These are phyloP conservation scores for Fusarium anthophilum DNA, from an alignment of 2,329 filamentous ascomycete genomes.

Conservation along the genomic window DNA sequence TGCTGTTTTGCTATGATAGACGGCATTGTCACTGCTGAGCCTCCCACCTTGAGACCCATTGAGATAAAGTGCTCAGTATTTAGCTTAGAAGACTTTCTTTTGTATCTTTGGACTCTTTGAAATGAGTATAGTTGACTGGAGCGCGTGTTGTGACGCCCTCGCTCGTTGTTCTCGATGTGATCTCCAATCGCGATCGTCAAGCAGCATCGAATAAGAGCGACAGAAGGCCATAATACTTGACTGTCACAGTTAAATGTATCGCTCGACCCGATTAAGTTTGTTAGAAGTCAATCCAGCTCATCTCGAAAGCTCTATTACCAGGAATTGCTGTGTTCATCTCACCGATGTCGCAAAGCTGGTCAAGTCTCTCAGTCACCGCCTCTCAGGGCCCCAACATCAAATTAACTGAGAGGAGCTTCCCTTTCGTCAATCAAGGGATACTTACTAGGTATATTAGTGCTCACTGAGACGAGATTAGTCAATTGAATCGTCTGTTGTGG, in stretches of 20 bases:
- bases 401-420: fast-evolving
- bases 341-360: background rate
- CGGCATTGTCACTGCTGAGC: background rate
- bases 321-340: background rate
- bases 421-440: fast-evolving
- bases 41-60: fast-evolving
- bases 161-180: background rate
- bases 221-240: background rate
- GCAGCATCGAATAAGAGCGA: background rate
- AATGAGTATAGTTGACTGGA: fast-evolving
- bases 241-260: fast-evolving
- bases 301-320: background rate
- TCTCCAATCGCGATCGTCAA: background rate
- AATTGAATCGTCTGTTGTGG: too few species aligned
- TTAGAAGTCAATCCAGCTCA: fast-evolving
- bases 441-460: fast-evolving
- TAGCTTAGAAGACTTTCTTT: fast-evolving
- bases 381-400: too few species aligned
- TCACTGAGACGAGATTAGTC: fast-evolving
- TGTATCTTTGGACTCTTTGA: fast-evolving
- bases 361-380: too few species aligned
- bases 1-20: background rate
- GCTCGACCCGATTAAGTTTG: fast-evolving
- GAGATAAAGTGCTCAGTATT: fast-evolving
- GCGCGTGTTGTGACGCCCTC: background rate